phyloP scores from a whole-genome alignment of 331 rosid species.

The Erythrophleum ivorense region DNA sequence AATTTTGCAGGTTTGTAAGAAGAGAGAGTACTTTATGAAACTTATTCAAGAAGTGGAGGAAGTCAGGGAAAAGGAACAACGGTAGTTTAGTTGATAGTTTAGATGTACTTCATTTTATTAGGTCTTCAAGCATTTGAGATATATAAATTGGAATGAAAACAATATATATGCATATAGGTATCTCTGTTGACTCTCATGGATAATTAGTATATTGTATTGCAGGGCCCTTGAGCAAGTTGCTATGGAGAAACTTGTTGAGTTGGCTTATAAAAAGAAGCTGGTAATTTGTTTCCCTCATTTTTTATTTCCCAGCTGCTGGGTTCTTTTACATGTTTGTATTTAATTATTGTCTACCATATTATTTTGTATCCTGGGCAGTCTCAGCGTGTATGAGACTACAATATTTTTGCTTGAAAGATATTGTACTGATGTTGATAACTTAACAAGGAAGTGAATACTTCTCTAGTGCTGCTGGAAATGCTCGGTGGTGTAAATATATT shows the following conservation, averaged over 20 bases:
- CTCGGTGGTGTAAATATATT: not conserved
- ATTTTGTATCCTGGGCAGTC: not conserved
- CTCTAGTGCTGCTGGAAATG: not conserved
- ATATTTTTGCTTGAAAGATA: not conserved
- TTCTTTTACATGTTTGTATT: slow-evolving; percentile 18
- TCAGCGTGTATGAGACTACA: not conserved
- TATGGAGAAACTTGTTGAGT: slow-evolving; percentile 80
- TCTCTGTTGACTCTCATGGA: slow-evolving; percentile 28
- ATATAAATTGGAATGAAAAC: slow-evolving; percentile 15
- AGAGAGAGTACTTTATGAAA: slow-evolving; percentile 56
- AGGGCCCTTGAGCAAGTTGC: slow-evolving; percentile 82
- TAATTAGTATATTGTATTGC: slow-evolving; percentile 42
- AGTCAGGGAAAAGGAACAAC: slow-evolving; percentile 60
- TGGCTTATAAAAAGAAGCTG: slow-evolving; percentile 83
- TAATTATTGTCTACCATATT: not conserved
- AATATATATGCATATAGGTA: slow-evolving; percentile 6
- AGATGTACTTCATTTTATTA: slow-evolving; percentile 28
- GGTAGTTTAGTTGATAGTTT: slow-evolving; percentile 54
- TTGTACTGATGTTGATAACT: not conserved
- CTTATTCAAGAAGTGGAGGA: slow-evolving; percentile 64
- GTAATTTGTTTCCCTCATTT: slow-evolving; percentile 44
- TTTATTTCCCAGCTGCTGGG: slow-evolving; percentile 17
- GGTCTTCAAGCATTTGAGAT: slow-evolving; percentile 25
- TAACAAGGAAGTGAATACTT: not conserved
- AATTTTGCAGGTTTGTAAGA: slow-evolving; percentile 65